phyloP scores from a whole-genome alignment of 2,329 filamentous ascomycete species.

The Laburnicola sp. region DNA sequence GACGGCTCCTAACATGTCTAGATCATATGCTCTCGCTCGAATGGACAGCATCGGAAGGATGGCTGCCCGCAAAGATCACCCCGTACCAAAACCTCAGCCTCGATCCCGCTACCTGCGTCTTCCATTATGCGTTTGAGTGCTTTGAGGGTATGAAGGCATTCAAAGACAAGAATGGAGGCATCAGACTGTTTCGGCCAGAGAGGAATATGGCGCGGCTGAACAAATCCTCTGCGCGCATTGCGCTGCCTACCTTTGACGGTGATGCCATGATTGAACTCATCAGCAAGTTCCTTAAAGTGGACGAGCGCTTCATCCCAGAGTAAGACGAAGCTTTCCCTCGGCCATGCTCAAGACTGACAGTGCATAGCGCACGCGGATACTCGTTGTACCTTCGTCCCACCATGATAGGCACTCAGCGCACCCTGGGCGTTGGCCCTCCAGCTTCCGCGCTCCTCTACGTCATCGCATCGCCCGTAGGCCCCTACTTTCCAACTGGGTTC shows the following conservation, averaged over 20 bases:
- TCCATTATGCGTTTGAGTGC: slow-evolving; percentile 3
- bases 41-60: neutral
- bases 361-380: slow-evolving; percentile 1
- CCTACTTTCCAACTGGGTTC: slow-evolving; percentile 1
- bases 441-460: neutral
- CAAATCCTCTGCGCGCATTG: neutral
- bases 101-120: slow-evolving; percentile 1
- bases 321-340: neutral
- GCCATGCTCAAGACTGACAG: neutral
- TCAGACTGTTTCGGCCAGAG: slow-evolving; percentile 1
- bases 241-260: neutral
- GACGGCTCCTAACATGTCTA: slow-evolving; percentile 21
- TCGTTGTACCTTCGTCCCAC: neutral
- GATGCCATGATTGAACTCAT: neutral
- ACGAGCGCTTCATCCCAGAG: slow-evolving; percentile 2
- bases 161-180: neutral
- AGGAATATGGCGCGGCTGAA: slow-evolving; percentile 3
- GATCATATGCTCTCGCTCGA: slow-evolving; percentile 3
- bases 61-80: neutral
- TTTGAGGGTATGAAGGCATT: slow-evolving; percentile 5
- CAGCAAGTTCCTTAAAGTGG: neutral
- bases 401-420: slow-evolving; percentile 1
- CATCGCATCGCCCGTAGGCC: slow-evolving; percentile 3
- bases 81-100: neutral
- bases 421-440: neutral